phyloP scores from a whole-genome alignment of 163 green algal species.

The Scenedesmus sp. region DNA sequence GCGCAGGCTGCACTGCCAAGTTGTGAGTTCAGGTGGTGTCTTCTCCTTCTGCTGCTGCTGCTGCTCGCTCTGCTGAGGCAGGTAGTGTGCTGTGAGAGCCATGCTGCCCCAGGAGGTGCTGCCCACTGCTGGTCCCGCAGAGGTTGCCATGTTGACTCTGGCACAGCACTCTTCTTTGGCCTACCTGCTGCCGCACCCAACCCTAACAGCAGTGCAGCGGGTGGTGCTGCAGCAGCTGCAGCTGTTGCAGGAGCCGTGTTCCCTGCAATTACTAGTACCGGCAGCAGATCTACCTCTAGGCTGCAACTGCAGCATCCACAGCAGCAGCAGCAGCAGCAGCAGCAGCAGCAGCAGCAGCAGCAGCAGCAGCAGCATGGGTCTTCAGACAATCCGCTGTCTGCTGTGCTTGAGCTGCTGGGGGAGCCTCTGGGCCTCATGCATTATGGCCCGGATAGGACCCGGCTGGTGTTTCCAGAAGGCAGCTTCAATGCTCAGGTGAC shows the following conservation, averaged over 20 bases:
- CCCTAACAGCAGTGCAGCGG: not conserved
- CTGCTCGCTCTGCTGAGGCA: not conserved
- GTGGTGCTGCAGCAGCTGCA: not conserved
- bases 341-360: constrained; percentile 3
- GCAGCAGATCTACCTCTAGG: too few species aligned
- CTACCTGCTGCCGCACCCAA: constrained; percentile 37
- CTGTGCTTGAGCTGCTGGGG: constrained; percentile 58
- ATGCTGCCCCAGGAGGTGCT: constrained; percentile 53
- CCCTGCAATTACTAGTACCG: too few species aligned
- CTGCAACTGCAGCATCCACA: not conserved
- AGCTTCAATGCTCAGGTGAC: constrained; percentile 35
- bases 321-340: not conserved
- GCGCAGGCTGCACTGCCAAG: too few species aligned
- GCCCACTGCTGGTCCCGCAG: constrained; percentile 57
- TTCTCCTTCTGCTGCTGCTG: not conserved
- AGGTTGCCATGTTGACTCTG: constrained; percentile 63
- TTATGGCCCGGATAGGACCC: constrained; percentile 36
- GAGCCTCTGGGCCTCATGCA: constrained; percentile 53
- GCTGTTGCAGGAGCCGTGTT: not conserved
- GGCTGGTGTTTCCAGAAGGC: constrained; percentile 44
- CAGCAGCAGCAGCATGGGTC: not conserved
- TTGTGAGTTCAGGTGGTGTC: not conserved
- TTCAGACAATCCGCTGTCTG: constrained; percentile 56
- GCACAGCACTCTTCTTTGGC: constrained; percentile 66
- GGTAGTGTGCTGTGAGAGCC: constrained; percentile 55